Percentiles rank a stretch among this genome's conserved stretches.
phyloP scores from a whole-genome alignment of 106 monocot species.

The Dioscorea zingiberensis region DNA sequence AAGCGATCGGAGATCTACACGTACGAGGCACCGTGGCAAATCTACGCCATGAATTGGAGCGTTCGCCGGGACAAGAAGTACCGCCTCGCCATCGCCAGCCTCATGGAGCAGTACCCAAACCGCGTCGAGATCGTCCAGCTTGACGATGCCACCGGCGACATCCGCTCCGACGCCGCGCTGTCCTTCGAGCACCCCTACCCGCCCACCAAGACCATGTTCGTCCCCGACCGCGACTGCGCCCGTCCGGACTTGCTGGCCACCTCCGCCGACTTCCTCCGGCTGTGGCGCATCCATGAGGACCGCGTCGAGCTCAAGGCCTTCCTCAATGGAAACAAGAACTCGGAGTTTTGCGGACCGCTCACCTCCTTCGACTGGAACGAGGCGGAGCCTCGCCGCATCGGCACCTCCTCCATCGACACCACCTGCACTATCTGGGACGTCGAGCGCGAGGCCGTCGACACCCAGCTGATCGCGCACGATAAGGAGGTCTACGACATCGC shows the following conservation, averaged over 20 bases:
- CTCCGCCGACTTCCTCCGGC: conserved; percentile 90
- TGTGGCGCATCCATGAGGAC: conserved; percentile 50
- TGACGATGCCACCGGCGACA: conserved; percentile 94
- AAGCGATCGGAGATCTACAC: conserved; percentile 99
- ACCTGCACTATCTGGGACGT: conserved; percentile 99
- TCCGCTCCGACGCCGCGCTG: conserved; percentile 70
- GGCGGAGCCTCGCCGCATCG: conserved; percentile 87
- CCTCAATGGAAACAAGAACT: conserved; percentile 88
- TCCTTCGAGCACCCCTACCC: conserved; percentile 94
- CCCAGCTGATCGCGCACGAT: conserved; percentile 96
- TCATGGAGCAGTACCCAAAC: conserved; percentile 78
- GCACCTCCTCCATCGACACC: conserved; percentile 88
- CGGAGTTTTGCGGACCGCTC: conserved; percentile 91
- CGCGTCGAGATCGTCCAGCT: conserved; percentile 95
- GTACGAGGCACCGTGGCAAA: conserved; percentile 95
- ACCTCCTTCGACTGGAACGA: conserved; percentile 99
- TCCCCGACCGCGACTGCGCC: conserved; percentile 79
- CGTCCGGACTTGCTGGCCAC: conserved; percentile 92
- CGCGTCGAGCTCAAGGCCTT: conserved; percentile 38
- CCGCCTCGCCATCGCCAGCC: conserved; percentile 84
- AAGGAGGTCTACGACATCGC: conserved; percentile 97
- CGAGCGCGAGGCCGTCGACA: conserved; percentile 85
- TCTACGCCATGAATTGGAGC: conserved; percentile 99
- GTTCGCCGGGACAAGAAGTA: conserved; percentile 96
- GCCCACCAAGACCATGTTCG: conserved; percentile 87